phyloP scores from a whole-genome alignment of 805 yeast genomes.

The Cyberlindnera mycetangii region DNA sequence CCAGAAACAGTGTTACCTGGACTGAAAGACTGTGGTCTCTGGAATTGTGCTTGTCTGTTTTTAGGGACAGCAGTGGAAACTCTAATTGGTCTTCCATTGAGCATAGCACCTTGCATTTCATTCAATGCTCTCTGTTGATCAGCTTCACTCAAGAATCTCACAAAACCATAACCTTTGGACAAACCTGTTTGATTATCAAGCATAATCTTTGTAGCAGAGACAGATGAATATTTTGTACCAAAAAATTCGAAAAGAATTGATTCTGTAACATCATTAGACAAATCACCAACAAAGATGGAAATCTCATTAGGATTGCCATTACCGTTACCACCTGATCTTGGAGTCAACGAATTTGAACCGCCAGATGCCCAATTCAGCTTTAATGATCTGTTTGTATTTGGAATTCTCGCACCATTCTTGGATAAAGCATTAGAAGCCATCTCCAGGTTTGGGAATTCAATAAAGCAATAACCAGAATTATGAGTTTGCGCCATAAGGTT shows the following conservation, averaged over 20 bases:
- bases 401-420: conserved; percentile 67
- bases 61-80: conserved; percentile 68
- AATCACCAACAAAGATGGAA: conserved; percentile 84
- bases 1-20: background rate
- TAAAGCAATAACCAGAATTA: conserved; percentile 78
- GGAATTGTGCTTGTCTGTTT: conserved; percentile 29
- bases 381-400: conserved; percentile 55
- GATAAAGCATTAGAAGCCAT: conserved; percentile 65
- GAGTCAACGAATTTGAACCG: conserved; percentile 27
- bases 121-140: conserved; percentile 70
- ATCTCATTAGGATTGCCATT: conserved; percentile 37
- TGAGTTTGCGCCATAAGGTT: conserved; percentile 21
- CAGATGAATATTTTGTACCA: conserved; percentile 66
- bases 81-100: conserved; percentile 74
- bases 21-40: conserved; percentile 7
- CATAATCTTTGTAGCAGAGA: conserved; percentile 76
- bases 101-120: conserved; percentile 77
- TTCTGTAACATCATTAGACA: conserved; percentile 72
- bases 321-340: conserved; percentile 8
- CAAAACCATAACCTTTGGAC: conserved; percentile 87
- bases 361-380: conserved; percentile 83
- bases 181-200: conserved; percentile 64
- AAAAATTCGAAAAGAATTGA: conserved; percentile 61
- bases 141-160: conserved; percentile 62
- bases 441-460: conserved; percentile 61